phyloP scores from a whole-genome alignment of 225 moss, liverwort and hornwort genomes.

The Marchantia paleacea region DNA sequence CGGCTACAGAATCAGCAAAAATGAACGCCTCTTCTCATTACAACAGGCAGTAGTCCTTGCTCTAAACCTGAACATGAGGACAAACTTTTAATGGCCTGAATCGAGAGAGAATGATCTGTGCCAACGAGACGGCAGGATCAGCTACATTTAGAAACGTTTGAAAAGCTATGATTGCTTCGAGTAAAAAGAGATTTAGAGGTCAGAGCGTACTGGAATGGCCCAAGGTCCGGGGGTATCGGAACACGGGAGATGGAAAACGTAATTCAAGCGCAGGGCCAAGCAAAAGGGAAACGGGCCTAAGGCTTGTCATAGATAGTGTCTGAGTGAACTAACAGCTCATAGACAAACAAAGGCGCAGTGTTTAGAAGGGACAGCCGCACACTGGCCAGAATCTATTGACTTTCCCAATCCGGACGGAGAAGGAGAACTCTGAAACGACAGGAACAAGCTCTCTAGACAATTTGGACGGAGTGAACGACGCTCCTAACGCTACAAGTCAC shows the following conservation, averaged over 20 bases:
- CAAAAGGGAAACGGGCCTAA: neutral
- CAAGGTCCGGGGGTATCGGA: neutral
- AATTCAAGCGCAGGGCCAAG: neutral
- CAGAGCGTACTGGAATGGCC: neutral
- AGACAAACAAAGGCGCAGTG: neutral
- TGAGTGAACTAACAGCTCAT: neutral
- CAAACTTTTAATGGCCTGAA: neutral
- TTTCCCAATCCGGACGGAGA: neutral
- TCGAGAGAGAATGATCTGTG: neutral
- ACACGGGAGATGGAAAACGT: neutral
- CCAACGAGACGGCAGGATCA: neutral
- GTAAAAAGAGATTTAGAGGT: neutral
- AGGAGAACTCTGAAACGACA: neutral
- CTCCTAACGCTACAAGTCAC: neutral
- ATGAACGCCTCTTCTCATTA: neutral
- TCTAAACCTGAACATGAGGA: neutral
- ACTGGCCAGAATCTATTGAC: neutral
- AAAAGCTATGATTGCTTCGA: neutral
- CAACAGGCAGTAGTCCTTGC: neutral
- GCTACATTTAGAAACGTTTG: neutral
- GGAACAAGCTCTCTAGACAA: neutral
- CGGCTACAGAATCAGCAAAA: neutral
- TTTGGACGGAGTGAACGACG: neutral
- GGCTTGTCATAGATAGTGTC: neutral
- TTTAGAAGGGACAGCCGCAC: neutral